Evolutionary conservation across 331 rosid genomes (phyloP).

Genomic region (Pyrus hybrid): DNA sequence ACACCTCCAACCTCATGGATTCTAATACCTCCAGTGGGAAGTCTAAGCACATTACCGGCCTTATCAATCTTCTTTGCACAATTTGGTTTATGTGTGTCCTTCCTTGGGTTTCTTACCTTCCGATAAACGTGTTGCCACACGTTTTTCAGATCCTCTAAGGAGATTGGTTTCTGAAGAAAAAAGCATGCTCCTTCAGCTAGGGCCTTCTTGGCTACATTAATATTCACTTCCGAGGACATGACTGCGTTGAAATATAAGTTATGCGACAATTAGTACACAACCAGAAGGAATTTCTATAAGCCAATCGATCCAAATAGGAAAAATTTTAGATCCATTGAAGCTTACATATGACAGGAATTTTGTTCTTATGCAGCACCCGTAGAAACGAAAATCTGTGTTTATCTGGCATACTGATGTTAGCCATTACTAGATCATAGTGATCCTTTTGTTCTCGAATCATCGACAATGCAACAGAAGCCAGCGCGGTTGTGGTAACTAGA

Average conservation of each 20-base stretch:
- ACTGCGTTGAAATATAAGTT: slow-evolving; percentile 5
- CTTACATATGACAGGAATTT: slow-evolving; percentile 31
- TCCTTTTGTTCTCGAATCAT: slow-evolving; percentile 11
- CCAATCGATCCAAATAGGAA: background rate
- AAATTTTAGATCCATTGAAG: background rate
- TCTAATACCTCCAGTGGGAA: background rate
- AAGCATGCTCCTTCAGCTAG: slow-evolving; percentile 17
- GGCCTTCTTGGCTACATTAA: slow-evolving; percentile 10
- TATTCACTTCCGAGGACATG: slow-evolving; percentile 8
- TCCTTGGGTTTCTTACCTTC: background rate
- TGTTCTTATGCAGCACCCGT: background rate
- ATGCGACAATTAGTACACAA: background rate
- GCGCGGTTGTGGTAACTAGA: slow-evolving; percentile 26
- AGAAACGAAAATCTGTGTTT: slow-evolving; percentile 10
- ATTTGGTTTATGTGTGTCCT: background rate
- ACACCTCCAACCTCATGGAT: background rate
- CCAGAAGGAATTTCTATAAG: background rate
- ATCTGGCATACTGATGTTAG: slow-evolving; percentile 17
- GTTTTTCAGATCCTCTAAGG: slow-evolving; percentile 20
- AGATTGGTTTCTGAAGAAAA: slow-evolving; percentile 24
- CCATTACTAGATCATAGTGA: slow-evolving; percentile 21
- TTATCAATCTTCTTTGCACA: background rate
- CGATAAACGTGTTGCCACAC: slow-evolving; percentile 29
- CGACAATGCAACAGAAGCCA: slow-evolving; percentile 26
- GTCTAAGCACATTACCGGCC: background rate